Evolutionary conservation across 1,139 yeast genomes (phyloP), one percentile per base, ranked within the genome.

Genomic region (Candida gigantensis): DNA sequence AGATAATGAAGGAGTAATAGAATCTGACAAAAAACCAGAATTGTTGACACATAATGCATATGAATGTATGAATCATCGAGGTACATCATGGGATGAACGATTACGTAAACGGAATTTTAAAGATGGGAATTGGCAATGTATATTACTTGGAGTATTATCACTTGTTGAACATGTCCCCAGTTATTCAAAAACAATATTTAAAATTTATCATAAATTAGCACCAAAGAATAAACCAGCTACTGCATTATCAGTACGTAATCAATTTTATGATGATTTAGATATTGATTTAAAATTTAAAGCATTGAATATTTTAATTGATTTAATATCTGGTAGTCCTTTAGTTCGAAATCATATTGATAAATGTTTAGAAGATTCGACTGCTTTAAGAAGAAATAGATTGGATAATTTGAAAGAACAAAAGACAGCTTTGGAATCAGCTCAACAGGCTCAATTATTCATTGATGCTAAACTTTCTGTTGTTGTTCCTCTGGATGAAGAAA

Each of bases 41-140:
- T n/a, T n/a, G n/a, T n/a, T 46, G 21, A 58, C 50, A 8, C 81
- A 79, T 46, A 72, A 73, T 45, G 83, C 83, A 3, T 77, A 77
- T 40, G 68, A 69, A 18, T 74, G 77, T 23, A 62, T 85, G 52
- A 77, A 77, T 40, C 80, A 79, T 57, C 71, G 85, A 40, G 79
- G 80, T 30, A 66, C 67, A 0, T 64, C 81, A 13, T 90, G 97
- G 96, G 77, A 81, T 44, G 94, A 85, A 19, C 68, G 95, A 31
- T 68, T 89, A 19, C 74, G 82, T 10, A 81, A 77, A 44, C 77
- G 96, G 40, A 77, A 77, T 49, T 92, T 85, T 56, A 80, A 75
- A 50, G 90, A 87, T 51, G 96, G 96, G 4, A 80, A 80, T 39
- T 90, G 97, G 96, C 84, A 87, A 50, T 72, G 83, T 29, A 77